Evolutionary conservation across 2,329 filamentous ascomycete genomes (phyloP), one percentile per base, ranked within the genome.

Genomic region (Neonectria faginata): DNA sequence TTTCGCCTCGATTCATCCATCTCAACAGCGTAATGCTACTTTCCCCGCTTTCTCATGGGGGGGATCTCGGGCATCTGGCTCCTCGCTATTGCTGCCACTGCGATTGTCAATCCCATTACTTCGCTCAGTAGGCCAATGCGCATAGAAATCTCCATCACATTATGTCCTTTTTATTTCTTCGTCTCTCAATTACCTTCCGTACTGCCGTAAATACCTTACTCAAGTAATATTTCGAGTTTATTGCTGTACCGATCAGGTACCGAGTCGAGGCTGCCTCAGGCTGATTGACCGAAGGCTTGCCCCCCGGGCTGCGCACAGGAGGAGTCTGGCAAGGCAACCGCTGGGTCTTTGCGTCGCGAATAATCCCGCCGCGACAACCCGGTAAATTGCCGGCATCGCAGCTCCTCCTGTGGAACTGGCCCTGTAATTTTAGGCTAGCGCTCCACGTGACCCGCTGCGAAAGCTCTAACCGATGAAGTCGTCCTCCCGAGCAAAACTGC

Each of bases 401-500:
- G 67, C 61, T 70, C 53, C 25, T 54, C 60, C 42, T 47, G 72
- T 70, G 71, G 74, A 63, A 44, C 60, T 16, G 29, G 29, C 44
- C 44, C 47, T 50, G 63, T 64, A 70, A 72, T 74, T 77, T 76
- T 60, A 64, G 73, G 67, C 62, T 78, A 77, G 75, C 59, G 74
- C 27, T 8, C 57, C 80, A 82, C 80, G 80, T 82, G 80, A 81
- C 67, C 52, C 45, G 18, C 48, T 55, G 69, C 73, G 75, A 80
- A 82, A 81, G 79, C 79, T 81, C 79, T 81, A 79, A 76, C 79
- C 77, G 78, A 80, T 76, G 74, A 80, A 79, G 78, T 78, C 73
- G 77, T 75, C 73, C 73, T 79, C 75, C 79, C 78, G 77, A 80
- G 79, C 80, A 83, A 82, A 82, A 80, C 80, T 82, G 80, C 81